Percentiles rank a stretch among this genome's conserved stretches.
Evolutionary conservation across 768 basidiomycete genomes (phyloP).

Genomic region (Cystofilobasidium ferigula): DNA sequence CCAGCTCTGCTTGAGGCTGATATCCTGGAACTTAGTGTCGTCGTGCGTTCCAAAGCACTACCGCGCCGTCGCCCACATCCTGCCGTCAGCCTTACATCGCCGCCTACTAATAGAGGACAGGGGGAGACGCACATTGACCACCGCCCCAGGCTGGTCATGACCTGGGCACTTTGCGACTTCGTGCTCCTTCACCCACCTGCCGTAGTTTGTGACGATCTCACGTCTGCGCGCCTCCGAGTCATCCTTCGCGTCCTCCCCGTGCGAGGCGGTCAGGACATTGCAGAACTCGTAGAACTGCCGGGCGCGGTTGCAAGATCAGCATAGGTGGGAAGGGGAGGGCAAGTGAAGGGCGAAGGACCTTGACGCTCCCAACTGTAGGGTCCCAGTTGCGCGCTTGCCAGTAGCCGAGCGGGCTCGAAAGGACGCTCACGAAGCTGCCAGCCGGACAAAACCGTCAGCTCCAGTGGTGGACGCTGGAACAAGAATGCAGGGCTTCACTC

Average conservation of each 20-base stretch:
- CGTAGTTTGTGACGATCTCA: conserved; percentile 49
- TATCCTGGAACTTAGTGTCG: conserved; percentile 53
- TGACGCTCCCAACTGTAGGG: conserved; percentile 48
- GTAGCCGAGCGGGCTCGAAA: conserved; percentile 54
- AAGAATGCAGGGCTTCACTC: conserved; percentile 33
- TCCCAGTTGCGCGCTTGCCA: conserved; percentile 91
- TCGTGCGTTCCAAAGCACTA: conserved; percentile 82
- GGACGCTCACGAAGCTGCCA: conserved; percentile 50
- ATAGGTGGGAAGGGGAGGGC: neutral
- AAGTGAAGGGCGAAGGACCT: neutral
- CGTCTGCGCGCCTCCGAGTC: neutral
- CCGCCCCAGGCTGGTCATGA: conserved; percentile 31
- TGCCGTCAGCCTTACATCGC: neutral
- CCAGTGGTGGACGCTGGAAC: neutral
- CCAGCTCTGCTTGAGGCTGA: conserved; percentile 62
- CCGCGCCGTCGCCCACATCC: neutral
- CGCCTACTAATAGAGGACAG: neutral
- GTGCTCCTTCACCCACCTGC: conserved; percentile 53
- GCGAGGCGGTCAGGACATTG: conserved; percentile 29
- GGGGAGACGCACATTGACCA: conserved; percentile 46
- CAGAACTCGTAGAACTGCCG: conserved; percentile 34
- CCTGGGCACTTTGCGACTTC: conserved; percentile 52
- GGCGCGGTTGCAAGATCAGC: conserved; percentile 14
- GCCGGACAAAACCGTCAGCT: neutral
- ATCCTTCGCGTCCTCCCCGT: conserved; percentile 24